Evolutionary conservation across 495 filamentous ascomycete genomes (phyloP), one percentile per base, ranked within the genome.

Genomic region (Staphylotrichum longicolle): DNA sequence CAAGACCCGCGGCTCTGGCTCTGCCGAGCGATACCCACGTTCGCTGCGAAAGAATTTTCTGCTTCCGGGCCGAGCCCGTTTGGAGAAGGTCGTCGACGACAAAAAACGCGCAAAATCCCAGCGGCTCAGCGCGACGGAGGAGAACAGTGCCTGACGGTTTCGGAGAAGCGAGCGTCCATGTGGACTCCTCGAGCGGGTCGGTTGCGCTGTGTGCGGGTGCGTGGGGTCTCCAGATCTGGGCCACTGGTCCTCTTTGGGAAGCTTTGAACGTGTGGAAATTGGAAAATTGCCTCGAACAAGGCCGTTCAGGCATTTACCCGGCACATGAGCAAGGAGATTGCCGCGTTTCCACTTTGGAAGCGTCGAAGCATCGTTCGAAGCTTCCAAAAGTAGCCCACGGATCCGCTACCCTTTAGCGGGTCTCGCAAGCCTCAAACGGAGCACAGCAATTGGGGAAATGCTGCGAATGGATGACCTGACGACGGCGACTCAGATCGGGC

Each of bases 291-390:
- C 57, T 46, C 34, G 35, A 30, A 27, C 33, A 1, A 34, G n/a
- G 40, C 48, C 20, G 3, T 45, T 4, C 57, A 44, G 40, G 49
- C 40, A 54, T 60, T 54, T 60, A 60, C 50, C 58, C 58, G 58
- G 58, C 58, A 3, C 41, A 39, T 4, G 10, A 10, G 35, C n/a
- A 58, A 20, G n/a, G 37, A 14, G 30, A 34, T 37, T 45, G 39
- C 44, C 34, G 14, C 27, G 45, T 45, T 56, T 11, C 57, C 57
- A 46, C 57, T 60, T 54, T 60, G 7, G 57, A 60, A 60, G 57
- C 48, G n/a, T n/a, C 7, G 42, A 45, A 45, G 37, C 37, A 39
- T 39, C 37, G 37, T 37, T 46, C n/a, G 58, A 60, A 60, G 41
- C 58, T 60, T 60, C 58, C 41, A 60, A 42, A 51, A 42, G 39